Conservation (phyloP, 164 flowering plant genomes). For the Santalum album region DNA sequence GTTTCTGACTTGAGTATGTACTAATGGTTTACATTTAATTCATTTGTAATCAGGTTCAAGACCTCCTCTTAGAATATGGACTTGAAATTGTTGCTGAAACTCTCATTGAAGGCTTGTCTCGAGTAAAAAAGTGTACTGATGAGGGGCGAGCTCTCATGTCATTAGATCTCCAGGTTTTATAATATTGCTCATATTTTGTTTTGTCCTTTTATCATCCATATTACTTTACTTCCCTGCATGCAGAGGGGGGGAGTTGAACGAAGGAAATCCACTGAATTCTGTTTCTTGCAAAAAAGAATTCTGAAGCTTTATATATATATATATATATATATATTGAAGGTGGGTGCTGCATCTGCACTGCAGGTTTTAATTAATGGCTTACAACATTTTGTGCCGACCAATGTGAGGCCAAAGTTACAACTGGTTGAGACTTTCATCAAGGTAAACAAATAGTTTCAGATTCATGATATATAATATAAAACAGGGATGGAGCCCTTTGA, state of each 20-base stretch:
- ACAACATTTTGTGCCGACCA: conserved; percentile 59
- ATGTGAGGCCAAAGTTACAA: conserved; percentile 77
- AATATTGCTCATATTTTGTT: too few species aligned
- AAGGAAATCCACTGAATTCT: not conserved
- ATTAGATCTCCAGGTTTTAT: conserved; percentile 79
- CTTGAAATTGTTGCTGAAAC: conserved; percentile 85
- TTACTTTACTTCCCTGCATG: not conserved
- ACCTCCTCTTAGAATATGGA: conserved; percentile 73
- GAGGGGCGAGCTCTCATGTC: conserved; percentile 97
- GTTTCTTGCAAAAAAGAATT: not conserved
- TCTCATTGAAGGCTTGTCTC: conserved; percentile 87
- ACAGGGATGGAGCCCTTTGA: too few species aligned
- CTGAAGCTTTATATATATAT: not conserved
- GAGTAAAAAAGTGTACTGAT: conserved; percentile 87
- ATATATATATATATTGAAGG: not conserved
- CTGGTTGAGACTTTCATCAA: conserved; percentile 81
- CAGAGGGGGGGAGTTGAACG: not conserved
- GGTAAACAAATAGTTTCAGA: conserved; percentile 38
- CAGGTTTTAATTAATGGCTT: conserved; percentile 94
- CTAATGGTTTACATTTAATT: not conserved
- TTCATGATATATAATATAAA: too few species aligned
- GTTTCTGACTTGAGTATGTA: too few species aligned
- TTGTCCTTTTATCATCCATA: not conserved
- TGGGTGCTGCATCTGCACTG: conserved; percentile 8
- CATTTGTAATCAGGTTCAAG: conserved; percentile 54